phyloP scores from a whole-genome alignment of 495 filamentous ascomycete species.

The Xylaria bambusicola region DNA sequence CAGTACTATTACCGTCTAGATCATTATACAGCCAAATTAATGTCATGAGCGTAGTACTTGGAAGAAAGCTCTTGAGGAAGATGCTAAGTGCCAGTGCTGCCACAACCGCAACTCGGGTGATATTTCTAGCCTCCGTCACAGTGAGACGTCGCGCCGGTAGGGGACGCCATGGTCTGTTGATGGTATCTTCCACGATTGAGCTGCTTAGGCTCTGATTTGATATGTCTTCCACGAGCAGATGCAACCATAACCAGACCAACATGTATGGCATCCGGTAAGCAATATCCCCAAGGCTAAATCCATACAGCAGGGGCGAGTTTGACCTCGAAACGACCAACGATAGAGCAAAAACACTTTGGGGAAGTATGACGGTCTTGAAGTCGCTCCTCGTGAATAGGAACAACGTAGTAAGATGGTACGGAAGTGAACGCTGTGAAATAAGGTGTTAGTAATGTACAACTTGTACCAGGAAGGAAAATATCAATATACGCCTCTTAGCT shows the following conservation, averaged over 20 bases:
- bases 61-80: constrained; percentile 20
- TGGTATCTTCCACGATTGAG: constrained; percentile 33
- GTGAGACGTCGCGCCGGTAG: constrained; percentile 31
- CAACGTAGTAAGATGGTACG: constrained; percentile 33
- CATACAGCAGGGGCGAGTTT: neutral
- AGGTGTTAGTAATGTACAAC: too few species aligned
- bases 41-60: constrained; percentile 28
- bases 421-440: too few species aligned
- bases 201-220: constrained; percentile 35
- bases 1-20: constrained; percentile 29
- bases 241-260: constrained; percentile 35
- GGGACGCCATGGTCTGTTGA: constrained; percentile 46
- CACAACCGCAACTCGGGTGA: neutral
- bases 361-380: constrained; percentile 42
- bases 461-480: too few species aligned
- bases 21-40: constrained; percentile 40
- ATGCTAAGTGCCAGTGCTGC: constrained; percentile 18
- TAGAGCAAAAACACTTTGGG: constrained; percentile 40
- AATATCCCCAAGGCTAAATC: neutral
- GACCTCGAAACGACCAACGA: constrained; percentile 28
- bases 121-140: constrained; percentile 19
- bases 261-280: constrained; percentile 22
- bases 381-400: constrained; percentile 44
- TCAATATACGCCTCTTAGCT: too few species aligned
- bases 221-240: constrained; percentile 37